These are phyloP conservation scores for Cyclostephanos tholiformis DNA, from an alignment of 108 stramenopile species.

Conservation along the genomic window DNA sequence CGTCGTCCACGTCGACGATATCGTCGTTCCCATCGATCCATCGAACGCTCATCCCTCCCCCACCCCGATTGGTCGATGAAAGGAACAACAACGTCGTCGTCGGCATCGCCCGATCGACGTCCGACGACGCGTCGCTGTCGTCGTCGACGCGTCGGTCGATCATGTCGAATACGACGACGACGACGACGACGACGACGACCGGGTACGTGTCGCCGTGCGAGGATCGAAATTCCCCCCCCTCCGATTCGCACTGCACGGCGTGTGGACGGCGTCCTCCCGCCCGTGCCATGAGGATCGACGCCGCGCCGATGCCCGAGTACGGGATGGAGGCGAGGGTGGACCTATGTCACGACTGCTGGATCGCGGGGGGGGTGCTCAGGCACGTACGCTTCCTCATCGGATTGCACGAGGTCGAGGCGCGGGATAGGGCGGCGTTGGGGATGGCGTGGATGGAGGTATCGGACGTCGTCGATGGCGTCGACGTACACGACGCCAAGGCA, in stretches of 20 bases:
- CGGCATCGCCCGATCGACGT: no score
- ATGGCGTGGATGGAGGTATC: slow-evolving; percentile 43
- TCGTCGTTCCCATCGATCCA: no score
- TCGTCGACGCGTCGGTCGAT: no score
- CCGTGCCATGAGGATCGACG: slow-evolving; percentile 52
- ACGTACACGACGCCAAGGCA: no score
- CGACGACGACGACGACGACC: slow-evolving; percentile 19
- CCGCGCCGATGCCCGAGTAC: slow-evolving; percentile 72
- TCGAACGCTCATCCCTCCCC: no score
- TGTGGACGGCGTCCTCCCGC: slow-evolving; percentile 48
- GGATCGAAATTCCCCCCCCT: slow-evolving; percentile 37
- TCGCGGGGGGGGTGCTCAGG: slow-evolving; percentile 71
- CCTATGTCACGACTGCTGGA: slow-evolving; percentile 64
- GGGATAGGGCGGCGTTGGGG: slow-evolving; percentile 57
- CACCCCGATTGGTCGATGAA: no score
- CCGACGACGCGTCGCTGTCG: no score
- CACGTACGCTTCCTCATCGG: slow-evolving; percentile 62
- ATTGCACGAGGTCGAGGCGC: slow-evolving; percentile 59
- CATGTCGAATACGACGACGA: no score
- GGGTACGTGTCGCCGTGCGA: slow-evolving; percentile 48
- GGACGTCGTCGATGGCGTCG: slow-evolving; percentile 25
- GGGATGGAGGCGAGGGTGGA: slow-evolving; percentile 71
- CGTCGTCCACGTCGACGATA: no score
- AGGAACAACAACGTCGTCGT: no score
- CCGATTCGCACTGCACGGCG: slow-evolving; percentile 36